Evolutionary conservation across 2,329 filamentous ascomycete genomes (phyloP), one percentile per base, ranked within the genome.

Genomic region (Aspergillus japonicus): DNA sequence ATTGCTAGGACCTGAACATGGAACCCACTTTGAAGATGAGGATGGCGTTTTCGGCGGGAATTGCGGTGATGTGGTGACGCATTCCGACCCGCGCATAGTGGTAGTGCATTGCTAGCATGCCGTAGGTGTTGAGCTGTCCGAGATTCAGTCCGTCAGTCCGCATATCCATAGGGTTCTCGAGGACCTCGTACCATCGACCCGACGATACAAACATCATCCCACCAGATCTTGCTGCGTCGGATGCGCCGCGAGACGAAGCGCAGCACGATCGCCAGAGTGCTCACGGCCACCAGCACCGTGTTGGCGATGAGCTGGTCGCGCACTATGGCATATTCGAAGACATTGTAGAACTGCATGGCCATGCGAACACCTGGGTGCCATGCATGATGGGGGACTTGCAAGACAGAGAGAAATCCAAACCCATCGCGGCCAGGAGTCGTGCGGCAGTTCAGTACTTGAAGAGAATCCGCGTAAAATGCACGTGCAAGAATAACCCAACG

Each of bases 191-290:
- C 52, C 52, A 66, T 39, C 1, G 58, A 64, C 21, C 55, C 55
- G 23, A 72, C 63, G 16, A 67, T 66, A 48, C 66, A 73, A 24
- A 61, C 61, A 65, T 73, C 71, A 48, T 73, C 71, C 69, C 70
- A 72, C 63, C 70, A 70, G 29, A 73, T 52, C 35, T 61, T 60
- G n/a, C 64, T 70, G 54, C 67, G 59, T 53, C 69, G 63, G 26
- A 69, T 60, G n/a, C 61, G 65, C 33, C 71, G 63, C 23, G 71
- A 70, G 50, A 72, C 56, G 54, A 71, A 68, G 23, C 71, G 69
- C 31, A 74, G 57, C 33, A 69, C 63, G 10, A 73, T 62, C 16
- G 69, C 56, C 7, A 68, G 35, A 2, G 69, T 66, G 7, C 69
- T 71, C 2, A 69, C 33, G 14, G 66, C 66, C 11, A 72, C 71